These are phyloP conservation scores for Evernia prunastri DNA, from an alignment of 495 filamentous ascomycete species.

Conservation along the genomic window DNA sequence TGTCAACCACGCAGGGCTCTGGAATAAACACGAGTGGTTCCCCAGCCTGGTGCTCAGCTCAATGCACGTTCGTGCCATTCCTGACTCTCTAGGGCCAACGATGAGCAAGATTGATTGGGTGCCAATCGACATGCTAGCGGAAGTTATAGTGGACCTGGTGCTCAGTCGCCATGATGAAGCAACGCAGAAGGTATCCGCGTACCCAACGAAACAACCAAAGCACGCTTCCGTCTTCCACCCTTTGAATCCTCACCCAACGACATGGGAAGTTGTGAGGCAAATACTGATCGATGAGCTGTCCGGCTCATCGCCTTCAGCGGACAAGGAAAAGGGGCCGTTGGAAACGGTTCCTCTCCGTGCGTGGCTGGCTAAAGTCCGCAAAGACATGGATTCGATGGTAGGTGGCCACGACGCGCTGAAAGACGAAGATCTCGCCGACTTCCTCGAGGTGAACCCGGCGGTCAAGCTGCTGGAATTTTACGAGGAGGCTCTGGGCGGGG, in stretches of 20 bases:
- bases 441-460: neutral
- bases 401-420: neutral
- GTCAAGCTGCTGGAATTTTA: neutral
- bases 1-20: conserved; percentile 25
- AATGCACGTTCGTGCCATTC: conserved; percentile 37
- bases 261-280: conserved; percentile 34
- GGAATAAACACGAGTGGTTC: conserved; percentile 55
- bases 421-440: neutral
- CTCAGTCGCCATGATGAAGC: no score
- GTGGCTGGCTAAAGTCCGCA: neutral
- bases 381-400: neutral
- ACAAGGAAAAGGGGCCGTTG: neutral
- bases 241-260: conserved; percentile 36
- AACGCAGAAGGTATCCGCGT: no score
- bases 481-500: neutral
- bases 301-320: neutral
- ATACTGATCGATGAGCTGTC: conserved; percentile 18
- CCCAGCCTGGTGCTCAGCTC: conserved; percentile 43
- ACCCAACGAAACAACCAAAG: no score
- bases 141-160: conserved; percentile 31
- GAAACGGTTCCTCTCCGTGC: neutral
- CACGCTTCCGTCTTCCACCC: conserved; percentile 39
- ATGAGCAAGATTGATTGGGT: conserved; percentile 47
- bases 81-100: conserved; percentile 34
- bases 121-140: conserved; percentile 41